Conservation (phyloP, 768 basidiomycete genomes). For the Pleurotus djamor region DNA sequence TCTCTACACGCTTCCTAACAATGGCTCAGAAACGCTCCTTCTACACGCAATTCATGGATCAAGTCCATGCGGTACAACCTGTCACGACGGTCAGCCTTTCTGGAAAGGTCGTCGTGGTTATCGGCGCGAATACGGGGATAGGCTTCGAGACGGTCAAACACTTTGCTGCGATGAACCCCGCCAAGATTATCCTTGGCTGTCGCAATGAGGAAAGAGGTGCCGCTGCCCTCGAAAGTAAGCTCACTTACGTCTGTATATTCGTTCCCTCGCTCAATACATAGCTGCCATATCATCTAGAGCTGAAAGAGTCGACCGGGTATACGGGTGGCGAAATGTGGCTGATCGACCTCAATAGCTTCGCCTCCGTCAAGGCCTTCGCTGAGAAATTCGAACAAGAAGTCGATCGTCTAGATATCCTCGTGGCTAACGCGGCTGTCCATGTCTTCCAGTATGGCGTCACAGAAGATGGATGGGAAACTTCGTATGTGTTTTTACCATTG, state of each 20-base stretch:
- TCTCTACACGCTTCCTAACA: no score
- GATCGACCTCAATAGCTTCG: constrained; percentile 38
- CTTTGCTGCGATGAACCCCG: constrained; percentile 41
- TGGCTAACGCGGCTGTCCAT: constrained; percentile 38
- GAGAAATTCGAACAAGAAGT: constrained; percentile 29
- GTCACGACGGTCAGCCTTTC: constrained; percentile 32
- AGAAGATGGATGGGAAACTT: constrained; percentile 43
- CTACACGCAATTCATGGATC: no score
- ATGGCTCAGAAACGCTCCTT: no score
- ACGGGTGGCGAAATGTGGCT: constrained; percentile 33
- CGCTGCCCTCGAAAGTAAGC: constrained; percentile 31
- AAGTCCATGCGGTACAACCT: constrained; percentile 15
- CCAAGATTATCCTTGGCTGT: constrained; percentile 35
- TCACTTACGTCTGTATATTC: background rate
- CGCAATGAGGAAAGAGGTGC: constrained; percentile 31
- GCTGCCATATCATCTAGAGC: constrained; percentile 13
- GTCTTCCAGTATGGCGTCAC: constrained; percentile 18
- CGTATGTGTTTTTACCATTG: constrained; percentile 22
- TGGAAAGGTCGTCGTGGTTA: constrained; percentile 48
- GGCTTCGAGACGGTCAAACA: constrained; percentile 46
- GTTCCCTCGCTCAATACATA: no score
- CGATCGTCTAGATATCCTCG: constrained; percentile 38
- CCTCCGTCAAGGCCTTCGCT: constrained; percentile 36
- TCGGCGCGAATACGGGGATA: constrained; percentile 48
- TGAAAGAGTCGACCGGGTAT: constrained; percentile 29